Base-by-base conservation (phyloP, 2,329 filamentous ascomycete species). In the Coniella lustricola region DNA sequence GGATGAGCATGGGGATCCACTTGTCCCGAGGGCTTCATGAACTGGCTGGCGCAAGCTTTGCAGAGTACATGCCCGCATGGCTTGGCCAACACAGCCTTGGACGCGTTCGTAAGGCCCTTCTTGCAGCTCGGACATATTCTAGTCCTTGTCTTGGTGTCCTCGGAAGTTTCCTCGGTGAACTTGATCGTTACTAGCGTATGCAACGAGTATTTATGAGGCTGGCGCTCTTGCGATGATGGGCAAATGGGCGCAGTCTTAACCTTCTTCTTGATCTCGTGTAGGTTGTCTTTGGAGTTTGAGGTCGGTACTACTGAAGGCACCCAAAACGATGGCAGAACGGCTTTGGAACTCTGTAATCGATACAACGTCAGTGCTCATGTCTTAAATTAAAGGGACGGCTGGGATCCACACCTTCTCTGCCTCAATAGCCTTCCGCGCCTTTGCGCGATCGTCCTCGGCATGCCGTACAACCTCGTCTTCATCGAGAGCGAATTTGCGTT, bases 41-140 rank as follows among this genome's bases (percentile, higher is more conserved):
- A 95, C 60, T 90, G 86, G 47, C 83, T 78, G 14, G 90, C 84
- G 60, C 91, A 96, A 34, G 78, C 84, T 59, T 86, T 84, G 66
- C 91, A 98, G 18, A 96, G 67, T 1, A 97, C 90, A 63, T 98
- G 91, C 0, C 91, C 91, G 60, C 91, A 98, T 0, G 87, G 87
- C 63, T 88, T 90, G 2, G 87, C 83, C 44, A 96, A 72, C 64
- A 90, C 80, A 1, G 90, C 87, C 62, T 85, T 87, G 3, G 87
- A 86, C 3, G 86, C 77, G 62, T 97, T 97, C 40, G 80, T 85
- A 12, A 97, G 74, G 1, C 72, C 76, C 66, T 94, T 95, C 56
- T 85, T 82, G 67, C 91, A 98, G 39, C 85, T 84, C 0, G 93
- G 93, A 64, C 91, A 98, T 43, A 85, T 60, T 53, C 68, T 66